Evolutionary conservation across 441 rosid genomes (phyloP), one percentile per base, ranked within the genome.

Genomic region (Viola pubescens): DNA sequence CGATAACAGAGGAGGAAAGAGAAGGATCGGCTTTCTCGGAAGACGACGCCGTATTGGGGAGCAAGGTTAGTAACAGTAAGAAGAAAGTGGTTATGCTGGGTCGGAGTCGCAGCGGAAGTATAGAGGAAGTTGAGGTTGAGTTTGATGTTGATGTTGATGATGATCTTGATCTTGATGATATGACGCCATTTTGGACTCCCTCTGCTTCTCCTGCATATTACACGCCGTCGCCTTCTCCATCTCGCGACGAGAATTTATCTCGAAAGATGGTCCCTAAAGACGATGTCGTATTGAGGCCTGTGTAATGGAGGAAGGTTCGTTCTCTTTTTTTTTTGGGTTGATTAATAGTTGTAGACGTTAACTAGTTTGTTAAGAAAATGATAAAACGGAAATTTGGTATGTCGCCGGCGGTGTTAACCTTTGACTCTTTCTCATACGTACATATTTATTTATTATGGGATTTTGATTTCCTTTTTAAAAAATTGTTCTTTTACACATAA

Each of bases 161-260:
- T 16, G 66, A 40, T 1, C 19, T 16, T 16, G 19, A 16, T 16
- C 19, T 16, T 34, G 80, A 67, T 5, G 80, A 65, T 39, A 12
- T 61, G 62, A 86, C 94, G 57, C 89, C 91, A 65, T 84, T 79
- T 57, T 74, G 81, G 8, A 84, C 94, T 12, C 97, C 92, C 0
- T 83, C 85, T 62, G 82, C 73, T 42, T 86, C 90, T 40, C 90
- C 90, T 3, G 67, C 75, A 9, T 81, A 71, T 61, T 77, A 67
- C 26, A 82, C 88, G 13, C 91, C 88, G 4, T 69, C 86, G 6
- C 82, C 82, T 4, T 85, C 97, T 62, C 95, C 95, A 6, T 4
- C 66, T 40, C 87, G 81, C 11, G 76, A 68, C 34, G 52, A 40
- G 26, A 44, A 4, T 38, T 6, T 59, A 40, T 60, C 38, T 39